Percentiles rank a stretch among this genome's conserved stretches.
Conservation (phyloP, 768 basidiomycete species). For the Leccinum uliginosum region DNA sequence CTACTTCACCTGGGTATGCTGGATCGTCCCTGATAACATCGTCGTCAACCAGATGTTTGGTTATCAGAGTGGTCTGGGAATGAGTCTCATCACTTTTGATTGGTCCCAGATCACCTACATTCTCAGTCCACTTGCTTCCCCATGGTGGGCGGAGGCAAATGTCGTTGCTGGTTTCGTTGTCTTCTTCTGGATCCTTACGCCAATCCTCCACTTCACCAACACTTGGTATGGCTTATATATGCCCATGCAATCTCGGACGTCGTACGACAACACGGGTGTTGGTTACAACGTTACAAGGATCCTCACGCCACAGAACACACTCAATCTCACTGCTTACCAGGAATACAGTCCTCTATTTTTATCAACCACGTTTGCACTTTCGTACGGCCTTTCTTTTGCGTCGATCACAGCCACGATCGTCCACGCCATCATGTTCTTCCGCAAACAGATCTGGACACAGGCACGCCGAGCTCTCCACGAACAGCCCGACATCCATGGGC, state of each 20-base stretch:
- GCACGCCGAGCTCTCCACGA: conserved; percentile 48
- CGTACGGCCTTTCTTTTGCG: conserved; percentile 47
- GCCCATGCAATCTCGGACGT: conserved; percentile 38
- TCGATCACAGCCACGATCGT: conserved; percentile 37
- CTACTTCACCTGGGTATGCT: conserved; percentile 57
- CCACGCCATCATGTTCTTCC: conserved; percentile 49
- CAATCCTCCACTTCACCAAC: conserved; percentile 32
- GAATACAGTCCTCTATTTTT: conserved; percentile 40
- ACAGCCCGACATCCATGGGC: conserved; percentile 57
- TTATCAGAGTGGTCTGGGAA: conserved; percentile 50
- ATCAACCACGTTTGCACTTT: conserved; percentile 48
- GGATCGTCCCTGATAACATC: conserved; percentile 70
- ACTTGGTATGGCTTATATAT: conserved; percentile 37
- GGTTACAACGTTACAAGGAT: conserved; percentile 38
- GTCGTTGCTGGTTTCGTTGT: conserved; percentile 33
- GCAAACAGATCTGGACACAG: conserved; percentile 52
- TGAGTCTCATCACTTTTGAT: conserved; percentile 77
- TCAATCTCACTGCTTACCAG: conserved; percentile 33
- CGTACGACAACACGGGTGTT: conserved; percentile 41
- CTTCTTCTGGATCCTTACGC: conserved; percentile 32
- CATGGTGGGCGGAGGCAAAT: conserved; percentile 40
- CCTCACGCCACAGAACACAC: conserved; percentile 29
- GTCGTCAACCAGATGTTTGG: conserved; percentile 76
- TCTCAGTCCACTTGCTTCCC: conserved; percentile 31
- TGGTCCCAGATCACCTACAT: conserved; percentile 73